Evolutionary conservation across 768 basidiomycete genomes (phyloP).

Genomic region (Pleurotus citrinopileatus): DNA sequence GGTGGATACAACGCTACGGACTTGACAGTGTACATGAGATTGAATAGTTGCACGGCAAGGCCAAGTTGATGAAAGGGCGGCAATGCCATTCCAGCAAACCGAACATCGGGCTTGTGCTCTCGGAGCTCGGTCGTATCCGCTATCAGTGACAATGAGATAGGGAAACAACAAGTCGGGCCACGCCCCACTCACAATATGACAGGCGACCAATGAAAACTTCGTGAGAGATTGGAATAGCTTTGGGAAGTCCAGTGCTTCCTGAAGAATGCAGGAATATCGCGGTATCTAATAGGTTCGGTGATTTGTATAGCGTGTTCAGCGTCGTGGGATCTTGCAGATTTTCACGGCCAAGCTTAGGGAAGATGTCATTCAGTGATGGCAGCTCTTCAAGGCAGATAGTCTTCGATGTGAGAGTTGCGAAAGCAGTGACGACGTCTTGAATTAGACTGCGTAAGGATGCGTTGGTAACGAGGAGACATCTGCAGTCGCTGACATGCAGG

Average conservation of each 20-base stretch:
- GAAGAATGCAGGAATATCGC: slow-evolving; percentile 44
- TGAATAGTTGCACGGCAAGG: slow-evolving; percentile 23
- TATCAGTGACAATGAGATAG: neutral
- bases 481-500: slow-evolving; percentile 34
- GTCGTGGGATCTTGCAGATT: slow-evolving; percentile 24
- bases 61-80: slow-evolving; percentile 39
- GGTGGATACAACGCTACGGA: slow-evolving; percentile 32
- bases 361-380: slow-evolving; percentile 28
- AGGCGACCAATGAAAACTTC: slow-evolving; percentile 29
- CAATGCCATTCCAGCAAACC: slow-evolving; percentile 25
- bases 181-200: slow-evolving; percentile 26
- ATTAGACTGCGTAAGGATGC: no score
- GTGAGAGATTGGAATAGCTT: slow-evolving; percentile 34
- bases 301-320: slow-evolving; percentile 19
- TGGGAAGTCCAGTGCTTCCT: slow-evolving; percentile 47
- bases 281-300: slow-evolving; percentile 20
- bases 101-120: slow-evolving; percentile 15
- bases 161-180: no score
- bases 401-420: no score
- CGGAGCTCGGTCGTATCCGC: slow-evolving; percentile 10
- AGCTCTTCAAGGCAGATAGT: slow-evolving; percentile 27
- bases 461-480: slow-evolving; percentile 28
- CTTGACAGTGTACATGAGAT: slow-evolving; percentile 21
- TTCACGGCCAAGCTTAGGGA: slow-evolving; percentile 37
- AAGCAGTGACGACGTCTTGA: no score